These are phyloP conservation scores for Tylopilus orsonianus DNA, from an alignment of 1,284 basidiomycete species.

Conservation along the genomic window DNA sequence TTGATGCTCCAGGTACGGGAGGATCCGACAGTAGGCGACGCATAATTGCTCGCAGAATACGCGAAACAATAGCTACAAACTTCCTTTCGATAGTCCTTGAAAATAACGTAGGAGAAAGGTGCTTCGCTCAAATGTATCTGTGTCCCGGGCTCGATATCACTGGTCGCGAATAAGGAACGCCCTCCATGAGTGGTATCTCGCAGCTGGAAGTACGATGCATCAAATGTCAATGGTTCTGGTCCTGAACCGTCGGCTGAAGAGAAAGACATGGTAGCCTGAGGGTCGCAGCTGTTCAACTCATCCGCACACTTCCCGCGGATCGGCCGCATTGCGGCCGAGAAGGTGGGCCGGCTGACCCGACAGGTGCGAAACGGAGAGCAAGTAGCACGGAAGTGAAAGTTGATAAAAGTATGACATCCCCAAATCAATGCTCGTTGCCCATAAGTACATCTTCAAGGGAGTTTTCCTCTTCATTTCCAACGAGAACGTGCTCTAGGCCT, in stretches of 20 bases:
- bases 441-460: conserved; percentile 12
- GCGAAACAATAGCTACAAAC: conserved; percentile 64
- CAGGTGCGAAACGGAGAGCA: not conserved
- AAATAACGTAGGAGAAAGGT: conserved; percentile 51
- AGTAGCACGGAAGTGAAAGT: not conserved
- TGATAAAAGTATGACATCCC: not conserved
- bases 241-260: not conserved
- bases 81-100: conserved; percentile 58
- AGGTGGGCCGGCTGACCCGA: not conserved
- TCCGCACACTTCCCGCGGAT: not conserved
- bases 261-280: conserved; percentile 17
- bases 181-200: conserved; percentile 46
- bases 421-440: conserved; percentile 5
- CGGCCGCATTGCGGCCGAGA: not conserved
- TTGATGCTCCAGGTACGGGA: conserved; percentile 44
- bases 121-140: conserved; percentile 41
- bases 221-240: not conserved
- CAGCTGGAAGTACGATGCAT: conserved; percentile 19
- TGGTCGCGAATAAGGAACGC: conserved; percentile 50
- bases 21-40: conserved; percentile 10
- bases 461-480: not conserved
- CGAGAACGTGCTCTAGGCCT: not conserved
- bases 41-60: conserved; percentile 49
- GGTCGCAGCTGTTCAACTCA: not conserved
- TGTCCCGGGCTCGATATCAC: conserved; percentile 41